A percentile compares a stretch with the other conserved stretches of the same genome.
These are phyloP conservation scores for Pyrenochaeta sp. DNA, from an alignment of 2,329 filamentous ascomycete species.

Conservation along the genomic window DNA sequence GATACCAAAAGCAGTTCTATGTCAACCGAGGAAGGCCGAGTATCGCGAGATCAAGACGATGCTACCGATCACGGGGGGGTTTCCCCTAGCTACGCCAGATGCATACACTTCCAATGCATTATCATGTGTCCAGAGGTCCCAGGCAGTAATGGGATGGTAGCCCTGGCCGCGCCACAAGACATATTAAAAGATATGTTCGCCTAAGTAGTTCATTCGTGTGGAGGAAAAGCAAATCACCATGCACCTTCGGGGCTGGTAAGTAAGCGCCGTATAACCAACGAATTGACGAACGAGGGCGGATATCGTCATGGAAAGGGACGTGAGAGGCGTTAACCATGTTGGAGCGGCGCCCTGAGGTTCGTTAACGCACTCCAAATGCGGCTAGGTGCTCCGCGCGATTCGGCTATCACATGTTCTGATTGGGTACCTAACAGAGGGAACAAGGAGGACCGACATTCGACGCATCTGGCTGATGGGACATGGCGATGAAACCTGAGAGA, in stretches of 20 bases:
- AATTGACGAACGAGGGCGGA: constrained; percentile 17
- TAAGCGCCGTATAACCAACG: constrained; percentile 19
- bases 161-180: constrained; percentile 19
- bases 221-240: constrained; percentile 29
- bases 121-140: constrained; percentile 13
- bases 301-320: constrained; percentile 20
- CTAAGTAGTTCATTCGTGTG: constrained; percentile 16
- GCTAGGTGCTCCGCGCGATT: constrained; percentile 30
- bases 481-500: constrained; percentile 33
- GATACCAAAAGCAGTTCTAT: constrained; percentile 12
- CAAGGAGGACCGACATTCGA: constrained; percentile 9
- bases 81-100: constrained; percentile 10
- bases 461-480: constrained; percentile 33
- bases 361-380: constrained; percentile 37
- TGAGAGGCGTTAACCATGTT: constrained; percentile 35
- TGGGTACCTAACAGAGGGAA: constrained; percentile 25
- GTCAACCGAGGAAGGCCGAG: constrained; percentile 34
- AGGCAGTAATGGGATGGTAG: constrained; percentile 18
- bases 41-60: constrained; percentile 9
- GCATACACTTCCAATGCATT: constrained; percentile 12
- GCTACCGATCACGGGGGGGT: constrained; percentile 13
- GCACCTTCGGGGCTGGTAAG: constrained; percentile 23
- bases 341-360: constrained; percentile 34
- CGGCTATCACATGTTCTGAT: constrained; percentile 33
- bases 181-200: constrained; percentile 23